Evolutionary conservation across 192 early-diverging fungal genomes (phyloP).

Genomic region (Phycomyces nitens): DNA sequence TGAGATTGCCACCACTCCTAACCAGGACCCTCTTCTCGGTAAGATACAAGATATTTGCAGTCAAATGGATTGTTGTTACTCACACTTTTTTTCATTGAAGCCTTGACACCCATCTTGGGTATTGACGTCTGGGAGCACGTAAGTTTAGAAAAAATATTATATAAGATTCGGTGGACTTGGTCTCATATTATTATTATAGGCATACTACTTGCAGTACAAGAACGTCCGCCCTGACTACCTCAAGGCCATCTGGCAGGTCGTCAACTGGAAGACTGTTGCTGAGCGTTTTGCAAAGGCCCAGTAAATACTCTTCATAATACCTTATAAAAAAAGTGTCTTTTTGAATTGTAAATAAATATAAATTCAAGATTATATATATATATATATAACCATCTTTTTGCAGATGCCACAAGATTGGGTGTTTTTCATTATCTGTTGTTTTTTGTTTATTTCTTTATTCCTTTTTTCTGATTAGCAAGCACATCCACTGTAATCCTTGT

Average conservation of each 20-base stretch:
- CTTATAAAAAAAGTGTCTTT: background rate
- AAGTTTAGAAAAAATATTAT: constrained; percentile 13
- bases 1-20: constrained; percentile 83
- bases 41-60: constrained; percentile 11
- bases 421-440: too few species aligned
- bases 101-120: constrained; percentile 80
- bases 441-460: background rate
- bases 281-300: constrained; percentile 75
- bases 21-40: constrained; percentile 78
- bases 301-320: constrained; percentile 23
- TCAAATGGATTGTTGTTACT: background rate
- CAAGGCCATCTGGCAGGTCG: constrained; percentile 89
- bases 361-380: too few species aligned
- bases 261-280: constrained; percentile 97
- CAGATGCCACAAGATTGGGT: too few species aligned
- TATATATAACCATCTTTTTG: background rate
- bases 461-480: constrained; percentile 53
- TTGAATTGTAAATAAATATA: too few species aligned
- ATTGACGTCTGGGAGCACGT: constrained; percentile 95
- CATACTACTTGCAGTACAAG: constrained; percentile 97
- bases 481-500: constrained; percentile 56
- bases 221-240: constrained; percentile 96
- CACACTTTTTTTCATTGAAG: constrained; percentile 29
- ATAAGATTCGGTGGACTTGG: background rate
- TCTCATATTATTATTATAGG: constrained; percentile 41